Evolutionary conservation across 2,329 filamentous ascomycete genomes (phyloP).

Genomic region (Hypomyces perniciosus): DNA sequence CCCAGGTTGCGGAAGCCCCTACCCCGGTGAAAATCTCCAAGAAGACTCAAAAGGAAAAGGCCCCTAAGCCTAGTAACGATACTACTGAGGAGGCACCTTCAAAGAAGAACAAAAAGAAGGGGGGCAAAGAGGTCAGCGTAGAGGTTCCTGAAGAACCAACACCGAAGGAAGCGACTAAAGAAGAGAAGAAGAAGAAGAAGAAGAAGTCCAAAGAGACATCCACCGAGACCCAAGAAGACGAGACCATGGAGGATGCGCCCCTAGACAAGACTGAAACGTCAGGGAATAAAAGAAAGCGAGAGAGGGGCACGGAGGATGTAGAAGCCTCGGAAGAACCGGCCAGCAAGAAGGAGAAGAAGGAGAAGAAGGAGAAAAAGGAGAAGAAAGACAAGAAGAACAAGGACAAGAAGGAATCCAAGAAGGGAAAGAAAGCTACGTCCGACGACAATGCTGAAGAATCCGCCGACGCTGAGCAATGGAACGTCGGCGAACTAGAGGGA

Average conservation of each 20-base stretch:
- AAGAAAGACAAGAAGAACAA: conserved; percentile 21
- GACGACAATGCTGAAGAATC: conserved; percentile 17
- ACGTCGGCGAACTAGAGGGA: conserved; percentile 46
- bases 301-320: conserved; percentile 7
- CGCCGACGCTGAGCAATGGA: conserved; percentile 41
- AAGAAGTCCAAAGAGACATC: conserved; percentile 5
- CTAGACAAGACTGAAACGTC: conserved; percentile 9
- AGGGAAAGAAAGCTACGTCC: conserved; percentile 20
- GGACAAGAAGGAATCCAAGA: conserved; percentile 18
- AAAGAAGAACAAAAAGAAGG: conserved; percentile 14
- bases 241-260: neutral
- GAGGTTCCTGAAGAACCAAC: conserved; percentile 8
- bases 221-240: neutral
- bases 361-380: conserved; percentile 17
- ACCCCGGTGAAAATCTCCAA: conserved; percentile 11
- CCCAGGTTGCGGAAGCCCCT: conserved; percentile 1
- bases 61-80: conserved; percentile 15
- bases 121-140: neutral
- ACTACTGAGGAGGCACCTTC: neutral
- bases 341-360: conserved; percentile 15
- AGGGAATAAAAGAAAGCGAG: conserved; percentile 11
- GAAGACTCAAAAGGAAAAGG: conserved; percentile 17
- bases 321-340: conserved; percentile 16
- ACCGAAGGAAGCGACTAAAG: neutral
- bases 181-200: conserved; percentile 6